Percentiles rank a stretch among this genome's conserved stretches.
phyloP scores from a whole-genome alignment of 2,329 filamentous ascomycete species.

The Emmonsiellopsis sp. region DNA sequence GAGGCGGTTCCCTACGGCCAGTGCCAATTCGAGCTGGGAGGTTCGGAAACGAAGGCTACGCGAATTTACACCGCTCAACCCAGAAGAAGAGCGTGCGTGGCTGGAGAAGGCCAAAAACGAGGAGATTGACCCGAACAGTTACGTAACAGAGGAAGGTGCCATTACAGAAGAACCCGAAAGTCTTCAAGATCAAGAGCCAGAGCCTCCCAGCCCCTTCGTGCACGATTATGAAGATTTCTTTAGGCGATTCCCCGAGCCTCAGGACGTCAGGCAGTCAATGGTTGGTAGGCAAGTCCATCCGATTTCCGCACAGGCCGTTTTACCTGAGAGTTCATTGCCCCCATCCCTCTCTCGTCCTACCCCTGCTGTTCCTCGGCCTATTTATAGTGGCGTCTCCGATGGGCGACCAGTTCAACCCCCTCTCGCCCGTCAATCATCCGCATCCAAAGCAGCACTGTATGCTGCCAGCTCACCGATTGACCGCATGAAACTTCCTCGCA shows the following conservation, averaged over 20 bases:
- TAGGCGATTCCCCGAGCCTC: slow-evolving; percentile 66
- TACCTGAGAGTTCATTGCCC: slow-evolving; percentile 36
- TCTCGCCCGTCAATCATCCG: slow-evolving; percentile 37
- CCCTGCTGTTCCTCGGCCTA: slow-evolving; percentile 58
- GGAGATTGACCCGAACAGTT: slow-evolving; percentile 40
- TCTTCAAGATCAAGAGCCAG: slow-evolving; percentile 36
- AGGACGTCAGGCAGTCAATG: slow-evolving; percentile 51
- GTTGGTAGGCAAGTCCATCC: slow-evolving; percentile 30
- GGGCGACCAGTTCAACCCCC: slow-evolving; percentile 39
- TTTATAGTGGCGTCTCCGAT: slow-evolving; percentile 73
- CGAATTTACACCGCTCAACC: slow-evolving; percentile 62
- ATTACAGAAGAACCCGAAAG: slow-evolving; percentile 34
- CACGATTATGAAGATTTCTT: slow-evolving; percentile 77
- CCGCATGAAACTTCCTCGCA: slow-evolving; percentile 47
- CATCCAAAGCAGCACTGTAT: slow-evolving; percentile 36
- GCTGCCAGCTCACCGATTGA: slow-evolving; percentile 33
- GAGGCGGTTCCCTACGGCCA: slow-evolving; percentile 43
- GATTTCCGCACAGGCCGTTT: slow-evolving; percentile 21
- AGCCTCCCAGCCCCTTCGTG: slow-evolving; percentile 47
- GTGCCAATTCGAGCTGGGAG: slow-evolving; percentile 43
- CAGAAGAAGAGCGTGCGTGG: slow-evolving; percentile 74
- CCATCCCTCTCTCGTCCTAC: slow-evolving; percentile 55
- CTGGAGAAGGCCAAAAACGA: slow-evolving; percentile 66
- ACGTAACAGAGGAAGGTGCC: slow-evolving; percentile 31
- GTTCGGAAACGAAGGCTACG: slow-evolving; percentile 49